Evolutionary conservation across 139 green algal genomes (phyloP).

Genomic region (Tetraselmis striata): DNA sequence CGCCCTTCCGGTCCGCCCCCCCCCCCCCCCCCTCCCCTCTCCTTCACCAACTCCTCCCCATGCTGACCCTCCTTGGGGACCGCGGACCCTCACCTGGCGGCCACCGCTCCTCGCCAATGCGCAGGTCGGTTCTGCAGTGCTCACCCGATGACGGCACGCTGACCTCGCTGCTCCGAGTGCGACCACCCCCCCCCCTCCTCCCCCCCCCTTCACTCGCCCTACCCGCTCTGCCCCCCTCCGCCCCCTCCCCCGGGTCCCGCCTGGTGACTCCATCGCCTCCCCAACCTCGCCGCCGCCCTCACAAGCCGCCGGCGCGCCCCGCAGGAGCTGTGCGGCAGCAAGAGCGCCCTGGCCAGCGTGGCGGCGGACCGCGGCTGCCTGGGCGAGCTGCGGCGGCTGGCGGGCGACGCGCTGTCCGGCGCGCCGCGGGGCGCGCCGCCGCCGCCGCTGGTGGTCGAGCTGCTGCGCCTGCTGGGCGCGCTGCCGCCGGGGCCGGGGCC

Average conservation of each 20-base stretch:
- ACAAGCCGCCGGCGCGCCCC: no score
- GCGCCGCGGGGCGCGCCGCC: no score
- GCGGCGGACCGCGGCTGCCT: not conserved
- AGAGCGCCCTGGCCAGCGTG: not conserved
- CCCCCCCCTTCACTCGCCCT: no score
- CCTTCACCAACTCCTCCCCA: no score
- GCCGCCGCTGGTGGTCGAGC: not conserved
- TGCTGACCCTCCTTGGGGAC: no score
- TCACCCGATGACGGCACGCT: not conserved
- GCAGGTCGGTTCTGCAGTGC: not conserved
- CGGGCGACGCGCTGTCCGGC: not conserved
- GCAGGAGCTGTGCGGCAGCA: not conserved
- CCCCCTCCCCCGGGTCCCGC: no score
- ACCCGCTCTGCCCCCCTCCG: no score
- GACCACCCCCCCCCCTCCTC: not conserved
- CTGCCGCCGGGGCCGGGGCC: not conserved
- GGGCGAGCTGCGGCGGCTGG: not conserved
- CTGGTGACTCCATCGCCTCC: no score
- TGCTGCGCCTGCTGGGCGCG: not conserved
- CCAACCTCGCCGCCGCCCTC: no score
- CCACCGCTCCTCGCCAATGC: no score
- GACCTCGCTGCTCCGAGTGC: not conserved
- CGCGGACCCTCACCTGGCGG: no score
- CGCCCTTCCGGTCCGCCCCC: not conserved
- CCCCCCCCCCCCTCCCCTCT: no score